Evolutionary conservation across 768 basidiomycete species (phyloP).

Genomic region (Lyophyllum shimeji): DNA sequence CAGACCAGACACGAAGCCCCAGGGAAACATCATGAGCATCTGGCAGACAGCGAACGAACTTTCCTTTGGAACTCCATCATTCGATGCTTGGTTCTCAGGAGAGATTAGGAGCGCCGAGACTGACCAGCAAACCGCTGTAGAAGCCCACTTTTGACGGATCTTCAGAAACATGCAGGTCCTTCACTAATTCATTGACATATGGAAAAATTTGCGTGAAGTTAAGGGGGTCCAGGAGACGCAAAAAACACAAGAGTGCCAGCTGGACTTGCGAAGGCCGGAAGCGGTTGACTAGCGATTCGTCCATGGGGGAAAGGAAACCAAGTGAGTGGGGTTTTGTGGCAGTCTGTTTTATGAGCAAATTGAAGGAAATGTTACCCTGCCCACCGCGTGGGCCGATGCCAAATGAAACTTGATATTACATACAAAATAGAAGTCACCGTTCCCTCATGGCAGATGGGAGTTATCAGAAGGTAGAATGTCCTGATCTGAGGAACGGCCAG

Average conservation of each 20-base stretch:
- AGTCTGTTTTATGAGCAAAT: neutral
- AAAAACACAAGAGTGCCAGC: conserved; percentile 50
- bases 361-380: neutral
- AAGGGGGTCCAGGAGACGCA: conserved; percentile 58
- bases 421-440: neutral
- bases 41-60: conserved; percentile 60
- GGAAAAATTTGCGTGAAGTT: conserved; percentile 66
- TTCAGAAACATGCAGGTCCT: conserved; percentile 48
- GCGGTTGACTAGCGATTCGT: neutral
- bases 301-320: conserved; percentile 4
- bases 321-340: neutral
- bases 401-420: neutral
- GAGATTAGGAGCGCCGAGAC: conserved; percentile 14
- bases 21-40: conserved; percentile 56
- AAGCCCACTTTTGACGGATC: conserved; percentile 59
- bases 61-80: conserved; percentile 39
- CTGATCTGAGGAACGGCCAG: too few relatives aligned
- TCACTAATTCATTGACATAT: conserved; percentile 68
- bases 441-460: neutral
- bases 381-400: neutral
- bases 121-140: conserved; percentile 64
- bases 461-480: neutral
- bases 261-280: conserved; percentile 30
- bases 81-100: neutral
- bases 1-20: conserved; percentile 56